phyloP scores from a whole-genome alignment of 2,329 filamentous ascomycete genomes.

The Myriosclerotinia duriaeana region DNA sequence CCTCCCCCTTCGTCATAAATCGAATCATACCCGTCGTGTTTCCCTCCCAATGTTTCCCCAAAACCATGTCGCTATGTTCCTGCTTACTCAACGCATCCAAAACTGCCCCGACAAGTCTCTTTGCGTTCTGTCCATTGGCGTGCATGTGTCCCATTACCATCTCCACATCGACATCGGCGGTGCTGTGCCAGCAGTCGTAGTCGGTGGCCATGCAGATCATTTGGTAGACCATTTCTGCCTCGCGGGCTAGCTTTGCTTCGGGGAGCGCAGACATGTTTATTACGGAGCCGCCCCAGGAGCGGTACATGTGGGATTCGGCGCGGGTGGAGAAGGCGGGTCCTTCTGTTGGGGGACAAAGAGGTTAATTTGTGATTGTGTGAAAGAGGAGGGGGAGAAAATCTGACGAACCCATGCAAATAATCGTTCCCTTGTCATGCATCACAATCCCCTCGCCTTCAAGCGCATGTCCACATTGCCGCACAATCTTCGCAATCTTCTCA shows the following conservation, averaged over 20 bases:
- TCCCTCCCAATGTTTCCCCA: slow-evolving; percentile 79
- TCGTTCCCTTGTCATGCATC: slow-evolving; percentile 78
- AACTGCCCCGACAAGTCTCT: slow-evolving; percentile 79
- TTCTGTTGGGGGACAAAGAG: slow-evolving; percentile 50
- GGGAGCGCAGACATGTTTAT: slow-evolving; percentile 98
- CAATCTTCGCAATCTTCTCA: slow-evolving; percentile 69
- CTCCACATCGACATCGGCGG: slow-evolving; percentile 83
- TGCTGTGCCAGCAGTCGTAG: slow-evolving; percentile 95
- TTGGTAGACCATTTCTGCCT: slow-evolving; percentile 95
- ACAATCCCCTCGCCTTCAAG: slow-evolving; percentile 82
- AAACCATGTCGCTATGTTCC: slow-evolving; percentile 72
- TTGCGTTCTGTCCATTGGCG: slow-evolving; percentile 85
- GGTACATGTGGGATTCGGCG: slow-evolving; percentile 93
- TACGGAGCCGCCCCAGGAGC: slow-evolving; percentile 85
- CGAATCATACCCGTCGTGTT: slow-evolving; percentile 73
- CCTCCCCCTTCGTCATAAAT: slow-evolving; percentile 77
- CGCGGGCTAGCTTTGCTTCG: slow-evolving; percentile 91
- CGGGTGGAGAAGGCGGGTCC: slow-evolving; percentile 98
- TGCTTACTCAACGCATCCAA: slow-evolving; percentile 80
- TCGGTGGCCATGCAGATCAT: slow-evolving; percentile 99
- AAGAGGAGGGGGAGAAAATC: background rate
- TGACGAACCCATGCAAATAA: slow-evolving; percentile 84
- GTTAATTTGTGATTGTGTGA: background rate
- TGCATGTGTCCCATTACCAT: slow-evolving; percentile 98
- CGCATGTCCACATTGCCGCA: slow-evolving; percentile 70